Base-by-base conservation (phyloP, 129 eudicot genomes). In the Heracleum sosnowskyi region DNA sequence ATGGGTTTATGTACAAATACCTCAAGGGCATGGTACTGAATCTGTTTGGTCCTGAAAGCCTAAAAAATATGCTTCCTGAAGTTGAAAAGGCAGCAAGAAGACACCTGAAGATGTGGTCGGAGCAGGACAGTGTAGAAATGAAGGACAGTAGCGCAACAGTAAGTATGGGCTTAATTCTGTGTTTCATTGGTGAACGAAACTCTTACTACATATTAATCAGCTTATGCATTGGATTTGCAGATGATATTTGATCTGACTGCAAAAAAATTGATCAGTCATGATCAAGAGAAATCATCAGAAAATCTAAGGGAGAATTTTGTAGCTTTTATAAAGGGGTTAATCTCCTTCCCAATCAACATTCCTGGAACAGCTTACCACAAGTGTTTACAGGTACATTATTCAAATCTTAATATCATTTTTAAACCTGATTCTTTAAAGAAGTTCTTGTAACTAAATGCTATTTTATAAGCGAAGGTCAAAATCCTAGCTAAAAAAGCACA, bases 301-400 rank as follows among this genome's bases (percentile, higher is more conserved):
- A 90, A 95, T 89, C 85, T 95, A 31, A 88, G 97, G 86, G 92
- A 88, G 82, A 91, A 76, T 66, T 95, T 91, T 74, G 91, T 81
- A 55, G 97, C 96, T 36, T 94, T 94, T 76, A 91, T 94, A 60
- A 86, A 86, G 81, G 98, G 98, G 46, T 80, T 95, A 68, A 92
- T 95, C 81, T 95, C 98, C 26, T 95, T 91, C 79, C 98, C 98
- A 20, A 33, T 95, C 28, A 81, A 95, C 79, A 86, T 95, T 78
- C 98, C 98, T 74, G 98, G 98, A 79, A 95, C 98, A 82, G 96
- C 98, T 82, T 95, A 91, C 81, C 92, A 90, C 87, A 88, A 90
- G 78, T 95, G 97, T 84, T 80, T 95, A 79, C 88, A 90, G 97
- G 98, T 90, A 83, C 57, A 35, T 24, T 40, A 44, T 12, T 44